Percentiles rank a stretch among this genome's conserved stretches.
Evolutionary conservation across 805 yeast genomes (phyloP).

Genomic region (Pachysolen tannophilus): DNA sequence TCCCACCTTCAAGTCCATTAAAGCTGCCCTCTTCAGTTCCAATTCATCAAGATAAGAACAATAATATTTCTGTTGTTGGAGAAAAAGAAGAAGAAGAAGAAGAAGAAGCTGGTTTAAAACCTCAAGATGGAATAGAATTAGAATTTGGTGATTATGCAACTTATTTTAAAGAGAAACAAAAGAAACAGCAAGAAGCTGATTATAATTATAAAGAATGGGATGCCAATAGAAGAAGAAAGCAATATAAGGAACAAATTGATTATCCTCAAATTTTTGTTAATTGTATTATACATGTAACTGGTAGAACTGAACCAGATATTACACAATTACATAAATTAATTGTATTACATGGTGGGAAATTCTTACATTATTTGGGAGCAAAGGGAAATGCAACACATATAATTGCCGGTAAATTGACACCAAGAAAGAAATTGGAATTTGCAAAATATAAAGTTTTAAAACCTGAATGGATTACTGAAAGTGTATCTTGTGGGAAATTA

Average conservation of each 20-base stretch:
- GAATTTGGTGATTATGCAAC: slow-evolving; percentile 61
- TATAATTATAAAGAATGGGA: slow-evolving; percentile 43
- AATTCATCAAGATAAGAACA: not conserved
- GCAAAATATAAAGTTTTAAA: slow-evolving; percentile 64
- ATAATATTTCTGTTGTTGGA: slow-evolving; percentile 1
- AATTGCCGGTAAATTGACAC: slow-evolving; percentile 71
- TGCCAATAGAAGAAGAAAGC: slow-evolving; percentile 22
- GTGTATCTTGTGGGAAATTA: slow-evolving; percentile 37
- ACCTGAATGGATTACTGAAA: slow-evolving; percentile 77
- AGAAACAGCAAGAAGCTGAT: slow-evolving; percentile 56
- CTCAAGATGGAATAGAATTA: too few species aligned
- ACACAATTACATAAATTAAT: slow-evolving; percentile 63
- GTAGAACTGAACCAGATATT: slow-evolving; percentile 79
- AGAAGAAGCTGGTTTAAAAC: too few species aligned
- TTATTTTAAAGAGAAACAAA: slow-evolving; percentile 53
- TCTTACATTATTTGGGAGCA: slow-evolving; percentile 56
- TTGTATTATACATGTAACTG: slow-evolving; percentile 76
- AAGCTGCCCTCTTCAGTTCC: not conserved
- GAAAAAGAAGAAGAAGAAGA: slow-evolving; percentile 18
- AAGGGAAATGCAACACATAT: slow-evolving; percentile 81
- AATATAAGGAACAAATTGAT: slow-evolving; percentile 8
- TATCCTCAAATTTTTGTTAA: slow-evolving; percentile 44
- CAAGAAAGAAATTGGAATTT: slow-evolving; percentile 61
- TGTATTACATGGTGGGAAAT: slow-evolving; percentile 73
- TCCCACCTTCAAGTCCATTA: not conserved